A percentile compares a stretch with the other conserved stretches of the same genome.
phyloP scores from a whole-genome alignment of 441 rosid genomes.

The Aleurites moluccanus region DNA sequence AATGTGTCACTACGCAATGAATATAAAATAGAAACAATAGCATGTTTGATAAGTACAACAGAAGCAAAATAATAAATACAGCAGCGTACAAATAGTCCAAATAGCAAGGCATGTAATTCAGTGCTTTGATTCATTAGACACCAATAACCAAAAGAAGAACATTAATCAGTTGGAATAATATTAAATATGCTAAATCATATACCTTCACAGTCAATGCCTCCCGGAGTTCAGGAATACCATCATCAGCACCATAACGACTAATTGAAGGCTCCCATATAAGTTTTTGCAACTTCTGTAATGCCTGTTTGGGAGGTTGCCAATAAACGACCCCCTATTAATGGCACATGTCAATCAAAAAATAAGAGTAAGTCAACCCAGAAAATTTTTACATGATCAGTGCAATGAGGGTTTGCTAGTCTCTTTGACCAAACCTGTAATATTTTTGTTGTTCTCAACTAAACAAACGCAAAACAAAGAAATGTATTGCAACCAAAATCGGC shows the following conservation, averaged over 20 bases:
- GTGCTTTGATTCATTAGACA: neutral
- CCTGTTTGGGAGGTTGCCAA: constrained; percentile 93
- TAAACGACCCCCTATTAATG: constrained; percentile 76
- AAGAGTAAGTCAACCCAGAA: neutral
- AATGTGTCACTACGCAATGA: neutral
- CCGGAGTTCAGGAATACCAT: constrained; percentile 81
- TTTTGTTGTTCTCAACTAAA: neutral
- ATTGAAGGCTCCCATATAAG: constrained; percentile 73
- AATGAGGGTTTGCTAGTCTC: constrained; percentile 6
- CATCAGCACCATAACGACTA: constrained; percentile 93
- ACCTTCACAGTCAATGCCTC: constrained; percentile 77
- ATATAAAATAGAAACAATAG: neutral
- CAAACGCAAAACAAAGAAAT: neutral
- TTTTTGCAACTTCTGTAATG: constrained; percentile 77
- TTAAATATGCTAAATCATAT: constrained; percentile 11
- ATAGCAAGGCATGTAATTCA: constrained; percentile 10
- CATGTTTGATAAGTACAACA: neutral
- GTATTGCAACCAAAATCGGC: neutral
- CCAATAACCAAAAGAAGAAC: neutral
- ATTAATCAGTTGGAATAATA: constrained; percentile 14
- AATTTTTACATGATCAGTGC: constrained; percentile 3
- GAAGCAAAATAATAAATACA: neutral
- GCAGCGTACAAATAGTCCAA: constrained; percentile 6
- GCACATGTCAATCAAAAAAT: constrained; percentile 21
- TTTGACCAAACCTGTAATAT: neutral